Evolutionary conservation across 306 rosid species (phyloP).

Genomic region (Pterocarpus santalinus): DNA sequence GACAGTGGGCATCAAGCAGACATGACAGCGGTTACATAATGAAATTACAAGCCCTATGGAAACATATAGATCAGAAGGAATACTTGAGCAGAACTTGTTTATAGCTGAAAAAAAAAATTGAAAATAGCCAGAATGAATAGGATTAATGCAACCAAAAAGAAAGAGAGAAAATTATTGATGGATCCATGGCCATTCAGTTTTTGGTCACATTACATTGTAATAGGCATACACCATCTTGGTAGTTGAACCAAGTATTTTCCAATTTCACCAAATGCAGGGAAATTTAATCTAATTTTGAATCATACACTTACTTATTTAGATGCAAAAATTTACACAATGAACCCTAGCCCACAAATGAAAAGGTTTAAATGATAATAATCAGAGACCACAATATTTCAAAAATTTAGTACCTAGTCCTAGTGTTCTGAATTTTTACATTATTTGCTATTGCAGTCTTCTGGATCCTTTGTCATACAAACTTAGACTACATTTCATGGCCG

Average conservation of each 20-base stretch:
- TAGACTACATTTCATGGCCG: slow-evolving; percentile 27
- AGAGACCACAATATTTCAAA: slow-evolving; percentile 12
- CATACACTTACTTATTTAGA: slow-evolving; percentile 23
- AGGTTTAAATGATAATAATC: background rate
- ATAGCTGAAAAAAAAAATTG: background rate
- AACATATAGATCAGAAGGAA: slow-evolving; percentile 3
- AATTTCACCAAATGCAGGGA: slow-evolving; percentile 19
- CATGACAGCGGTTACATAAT: background rate
- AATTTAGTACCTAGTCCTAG: background rate
- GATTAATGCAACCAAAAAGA: slow-evolving; percentile 7
- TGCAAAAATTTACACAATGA: slow-evolving; percentile 27
- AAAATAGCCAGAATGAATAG: background rate
- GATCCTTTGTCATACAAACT: slow-evolving; percentile 18
- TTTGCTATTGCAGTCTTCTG: background rate
- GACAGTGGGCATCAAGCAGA: slow-evolving; percentile 34
- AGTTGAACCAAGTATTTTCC: slow-evolving; percentile 24
- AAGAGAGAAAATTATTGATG: background rate
- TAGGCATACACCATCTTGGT: background rate
- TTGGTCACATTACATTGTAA: slow-evolving; percentile 5
- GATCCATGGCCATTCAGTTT: background rate
- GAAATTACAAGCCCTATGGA: background rate
- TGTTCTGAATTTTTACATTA: background rate
- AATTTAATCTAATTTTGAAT: slow-evolving; percentile 31
- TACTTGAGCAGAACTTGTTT: background rate
- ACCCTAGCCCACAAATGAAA: background rate